Base-by-base conservation (phyloP, 306 rosid genomes). In the Cicer cuneatum region DNA sequence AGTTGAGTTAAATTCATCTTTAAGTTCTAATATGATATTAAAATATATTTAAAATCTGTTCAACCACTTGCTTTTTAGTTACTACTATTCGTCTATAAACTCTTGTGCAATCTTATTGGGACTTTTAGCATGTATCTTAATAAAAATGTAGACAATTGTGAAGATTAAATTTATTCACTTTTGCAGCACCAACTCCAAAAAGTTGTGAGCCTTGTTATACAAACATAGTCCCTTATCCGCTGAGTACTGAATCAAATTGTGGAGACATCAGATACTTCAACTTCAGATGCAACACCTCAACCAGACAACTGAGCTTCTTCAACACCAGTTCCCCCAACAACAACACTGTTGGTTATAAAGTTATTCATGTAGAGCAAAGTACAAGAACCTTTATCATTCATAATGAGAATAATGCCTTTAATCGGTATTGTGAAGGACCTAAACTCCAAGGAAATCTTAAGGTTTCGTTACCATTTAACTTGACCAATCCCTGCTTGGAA, bases 191-290 rank as follows among this genome's bases (percentile, higher is more conserved):
- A 72, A 85, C 29, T 6, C n/a, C 8, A 1, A 77, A 39, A 74
- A 10, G 45, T 33, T 89, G 88, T 52, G 6, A 54, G n/a, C 82
- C 84, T 38, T 89, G 91, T 24, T 88, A 89, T 13, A 77, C 80
- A 40, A 46, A 49, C 1, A 0, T 0, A 1, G 79, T 89, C 15
- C 91, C 91, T 42, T 89, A 87, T 83, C 91, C 93, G 1, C 42
- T 85, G 8, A 85, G 89, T 66, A 87, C 79, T 0, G 15, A 73
- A 16, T 33, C 12, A 13, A 54, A 60, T 24, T 89, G 88, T 48
- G 91, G 93, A 14, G 87, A 87, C 24, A 72, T 84, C 3, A 8
- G 0, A 54, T 87, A 83, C 78, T 21, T 0, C 35, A 38, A 61
- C 19, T 81, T 89, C 52, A 19, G 1, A 0, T 89, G 93, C 21